Base-by-base conservation (phyloP, 495 filamentous ascomycete species). In the Daldinia childiae region DNA sequence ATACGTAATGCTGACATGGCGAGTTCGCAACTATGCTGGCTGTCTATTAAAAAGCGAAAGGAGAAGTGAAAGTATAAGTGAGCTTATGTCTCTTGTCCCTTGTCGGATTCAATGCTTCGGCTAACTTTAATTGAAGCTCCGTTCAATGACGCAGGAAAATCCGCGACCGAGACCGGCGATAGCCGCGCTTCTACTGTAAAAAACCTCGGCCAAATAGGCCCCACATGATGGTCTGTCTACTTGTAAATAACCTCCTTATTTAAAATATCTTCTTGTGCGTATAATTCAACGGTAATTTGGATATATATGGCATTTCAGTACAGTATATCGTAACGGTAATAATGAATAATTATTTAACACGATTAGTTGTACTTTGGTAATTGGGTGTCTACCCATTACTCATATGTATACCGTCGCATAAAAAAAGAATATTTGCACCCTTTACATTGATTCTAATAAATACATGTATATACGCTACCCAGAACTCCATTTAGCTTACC, bases 1-100 rank as follows among this genome's bases (percentile, higher is more conserved):
- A 99, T 98, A 78, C 94, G 87, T 69, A 99, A 86, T 54, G 89
- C 87, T 68, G 93, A 90, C 94, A 97, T 97, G 56, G 59, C 72
- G 55, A 58, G 21, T 55, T 67, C 67, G 67, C 36, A 68, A 54
- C 60, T 58, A 39, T 68, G 64, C 56, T 61, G 21, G 59, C 55
- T 48, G 45, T 43, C 63, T 60, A 48, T 58, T 14, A 26, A 27
- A 19, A 55, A 27, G 21, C 34, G 52, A 54, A 54, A 9, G 14
- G 21, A 54, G 11, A 54, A 21, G 21, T 21, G 4, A 52, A 27
- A 27, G 50, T 52, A 1, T 15, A 29, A 50, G 45, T 61, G 12
- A 66, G 63, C 69, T 67, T 67, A 67, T 72, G 54, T 36, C 30
- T 60, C 36, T 68, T 27, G 54, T 36, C 30, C 57, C 36, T 68